Percentiles rank a stretch among this genome's conserved stretches.
phyloP scores from a whole-genome alignment of 176 grass and related monocot genomes.

The Juncus effusus region DNA sequence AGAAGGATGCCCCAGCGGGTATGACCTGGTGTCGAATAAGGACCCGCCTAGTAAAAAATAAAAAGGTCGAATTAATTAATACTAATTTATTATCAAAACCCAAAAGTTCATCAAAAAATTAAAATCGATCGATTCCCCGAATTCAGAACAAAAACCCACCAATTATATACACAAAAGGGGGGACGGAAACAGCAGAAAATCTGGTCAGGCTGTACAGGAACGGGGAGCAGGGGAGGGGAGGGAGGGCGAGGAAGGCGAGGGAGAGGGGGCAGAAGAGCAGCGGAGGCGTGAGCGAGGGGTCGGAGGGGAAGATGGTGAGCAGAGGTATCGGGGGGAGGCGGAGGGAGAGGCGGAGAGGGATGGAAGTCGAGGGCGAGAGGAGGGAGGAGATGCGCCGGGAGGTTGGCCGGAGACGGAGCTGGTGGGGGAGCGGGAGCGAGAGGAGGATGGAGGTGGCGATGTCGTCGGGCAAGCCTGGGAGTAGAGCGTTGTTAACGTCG shows the following conservation, averaged over 20 bases:
- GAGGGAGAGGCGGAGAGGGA: constrained; percentile 66
- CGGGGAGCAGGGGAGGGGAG: constrained; percentile 66
- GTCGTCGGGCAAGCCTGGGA: constrained; percentile 76
- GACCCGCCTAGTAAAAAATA: constrained; percentile 77
- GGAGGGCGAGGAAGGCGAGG: constrained; percentile 51
- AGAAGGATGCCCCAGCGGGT: constrained; percentile 58
- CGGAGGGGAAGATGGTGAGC: constrained; percentile 71
- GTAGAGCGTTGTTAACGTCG: constrained; percentile 29
- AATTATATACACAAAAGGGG: constrained; percentile 62
- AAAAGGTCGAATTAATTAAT: constrained; percentile 31
- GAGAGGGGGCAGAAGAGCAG: constrained; percentile 69
- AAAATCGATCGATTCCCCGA: too few relatives aligned
- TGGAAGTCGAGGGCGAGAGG: constrained; percentile 43
- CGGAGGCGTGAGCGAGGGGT: constrained; percentile 63
- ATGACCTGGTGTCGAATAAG: constrained; percentile 74
- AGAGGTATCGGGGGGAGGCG: constrained; percentile 54
- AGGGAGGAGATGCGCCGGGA: constrained; percentile 58
- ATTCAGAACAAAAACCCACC: not conserved
- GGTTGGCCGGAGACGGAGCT: constrained; percentile 64
- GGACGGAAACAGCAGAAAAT: constrained; percentile 45
- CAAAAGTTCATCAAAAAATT: too few relatives aligned
- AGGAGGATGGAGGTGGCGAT: constrained; percentile 58
- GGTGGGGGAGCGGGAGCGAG: constrained; percentile 59
- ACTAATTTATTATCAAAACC: too few relatives aligned
- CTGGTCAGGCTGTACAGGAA: constrained; percentile 64